phyloP scores from a whole-genome alignment of 1,284 basidiomycete species.

The Ganoderma multipileum region DNA sequence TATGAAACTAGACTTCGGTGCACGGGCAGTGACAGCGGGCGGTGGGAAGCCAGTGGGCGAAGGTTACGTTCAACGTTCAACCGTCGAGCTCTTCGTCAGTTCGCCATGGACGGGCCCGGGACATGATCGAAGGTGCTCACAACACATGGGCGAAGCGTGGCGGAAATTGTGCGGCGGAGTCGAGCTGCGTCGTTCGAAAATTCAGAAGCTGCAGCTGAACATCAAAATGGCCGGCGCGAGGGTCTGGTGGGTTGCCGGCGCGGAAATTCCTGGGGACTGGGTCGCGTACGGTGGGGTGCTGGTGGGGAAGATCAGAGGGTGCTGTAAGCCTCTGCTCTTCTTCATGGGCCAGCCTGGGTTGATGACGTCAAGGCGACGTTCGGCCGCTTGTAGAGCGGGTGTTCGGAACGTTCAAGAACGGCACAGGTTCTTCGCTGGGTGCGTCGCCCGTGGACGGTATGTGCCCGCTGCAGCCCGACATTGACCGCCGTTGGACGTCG shows the following conservation, averaged over 20 bases:
- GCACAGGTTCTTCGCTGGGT: background rate
- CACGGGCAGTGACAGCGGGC: background rate
- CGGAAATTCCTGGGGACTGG: slow-evolving; percentile 9
- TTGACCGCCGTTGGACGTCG: background rate
- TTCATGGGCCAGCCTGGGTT: slow-evolving; percentile 10
- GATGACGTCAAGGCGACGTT: slow-evolving; percentile 8
- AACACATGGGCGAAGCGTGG: background rate
- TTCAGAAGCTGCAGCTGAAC: background rate
- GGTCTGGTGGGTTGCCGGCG: slow-evolving; percentile 10
- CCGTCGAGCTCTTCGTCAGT: background rate
- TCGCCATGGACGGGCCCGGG: background rate
- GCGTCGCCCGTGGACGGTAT: background rate
- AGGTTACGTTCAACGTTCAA: background rate
- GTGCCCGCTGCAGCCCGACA: background rate
- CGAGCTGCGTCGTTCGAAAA: background rate
- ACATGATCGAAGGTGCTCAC: background rate
- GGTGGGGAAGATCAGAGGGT: slow-evolving; percentile 11
- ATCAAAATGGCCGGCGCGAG: slow-evolving; percentile 8
- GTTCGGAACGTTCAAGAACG: background rate
- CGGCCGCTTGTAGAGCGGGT: slow-evolving; percentile 1
- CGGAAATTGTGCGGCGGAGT: background rate
- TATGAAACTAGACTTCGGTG: background rate
- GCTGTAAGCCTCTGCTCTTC: background rate
- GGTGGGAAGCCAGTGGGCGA: background rate
- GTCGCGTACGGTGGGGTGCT: background rate